Evolutionary conservation across 2,329 filamentous ascomycete genomes (phyloP), one percentile per base, ranked within the genome.

Genomic region (Exutisphaerella laricina): DNA sequence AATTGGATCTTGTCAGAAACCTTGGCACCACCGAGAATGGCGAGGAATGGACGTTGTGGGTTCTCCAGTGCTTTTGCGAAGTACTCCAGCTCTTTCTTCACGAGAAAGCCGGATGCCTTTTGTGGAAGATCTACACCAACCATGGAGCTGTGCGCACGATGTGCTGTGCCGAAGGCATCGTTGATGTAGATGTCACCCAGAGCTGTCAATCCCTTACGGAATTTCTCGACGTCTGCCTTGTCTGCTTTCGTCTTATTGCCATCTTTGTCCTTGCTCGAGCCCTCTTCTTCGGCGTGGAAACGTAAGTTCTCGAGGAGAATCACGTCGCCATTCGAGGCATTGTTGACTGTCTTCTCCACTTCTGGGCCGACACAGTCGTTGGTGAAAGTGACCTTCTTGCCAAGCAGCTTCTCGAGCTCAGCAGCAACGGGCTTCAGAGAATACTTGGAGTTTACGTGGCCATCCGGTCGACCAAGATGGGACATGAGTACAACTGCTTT

Each of bases 21-120:
- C 80, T 98, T 98, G 67, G 92, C 88, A 58, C 92, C 92, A 60
- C 92, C 92, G 41, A 98, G 85, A 66, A 98, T 98, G 67, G 92
- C 94, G 41, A 98, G 83, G 85, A 98, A 98, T 49, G 92, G 92
- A 44, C 90, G 83, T 74, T 94, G 78, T 50, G 92, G 92, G 59
- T 78, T 81, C 75, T 98, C 92, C 49, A 98, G 85, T 28, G 88
- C 92, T 75, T 96, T 80, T 54, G 92, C 92, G 66, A 98, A 98
- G 82, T 98, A 98, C 66, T 98, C 92, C 52, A 98, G 85, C 73
- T 98, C 92, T 78, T 97, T 98, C 85, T 98, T 98, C 78, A 98
- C 88, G 63, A 98, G 82, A 82, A 96, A 98, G 51, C 92, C 92
- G 44, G 90, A 87, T 7, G 92, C 92, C 77, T 95, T 96, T 70